Evolutionary conservation across 23 red algal species (phyloP), one percentile per base, ranked within the genome.

Genomic region (Gracilaria gracilis): DNA sequence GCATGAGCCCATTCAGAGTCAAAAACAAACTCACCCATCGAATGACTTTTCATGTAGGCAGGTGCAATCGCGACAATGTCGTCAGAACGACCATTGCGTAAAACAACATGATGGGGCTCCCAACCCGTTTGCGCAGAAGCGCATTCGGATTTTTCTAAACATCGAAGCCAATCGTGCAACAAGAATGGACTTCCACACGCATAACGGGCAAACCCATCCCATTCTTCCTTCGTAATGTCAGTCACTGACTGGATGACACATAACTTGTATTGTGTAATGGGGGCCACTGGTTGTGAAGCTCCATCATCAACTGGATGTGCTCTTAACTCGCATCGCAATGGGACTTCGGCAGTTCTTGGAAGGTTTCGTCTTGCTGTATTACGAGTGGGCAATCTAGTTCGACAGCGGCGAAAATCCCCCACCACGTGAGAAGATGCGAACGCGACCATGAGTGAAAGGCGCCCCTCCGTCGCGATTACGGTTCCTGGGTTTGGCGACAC

Each of bases 21-120:
- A 82, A 98, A 98, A 0, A 98, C 93, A 71, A 98, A 98, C 88
- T 98, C 96, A 27, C 96, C 96, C 38, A 95, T 34, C 4, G 86
- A 92, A 57, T 98, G 82, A 23, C 42, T 57, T 67, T 98, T 98
- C 48, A 95, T 42, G 42, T 98, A 98, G 0, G 84, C 69, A 46
- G 92, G 92, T 11, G 86, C 89, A 24, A 88, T 71, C 23, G 88
- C 96, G 23, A 95, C 38, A 23, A 98, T 67, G 1, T 50, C 21
- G 0, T 69, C 50, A 16, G 79, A 54, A 32, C 24, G 25, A 20
- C 16, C 59, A 23, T 91, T 61, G 28, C 88, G 80, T 4, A 98
- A 16, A 35, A 91, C 48, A n/a, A 94, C 20, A 71, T 98, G 95
- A 37, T 57, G 72, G 29, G 96, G 92, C 20, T 53, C 77, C 96